A percentile compares a stretch with the other conserved stretches of the same genome.
These are phyloP conservation scores for Pseudonitzschia pungens DNA, from an alignment of 108 stramenopile species.

Conservation along the genomic window DNA sequence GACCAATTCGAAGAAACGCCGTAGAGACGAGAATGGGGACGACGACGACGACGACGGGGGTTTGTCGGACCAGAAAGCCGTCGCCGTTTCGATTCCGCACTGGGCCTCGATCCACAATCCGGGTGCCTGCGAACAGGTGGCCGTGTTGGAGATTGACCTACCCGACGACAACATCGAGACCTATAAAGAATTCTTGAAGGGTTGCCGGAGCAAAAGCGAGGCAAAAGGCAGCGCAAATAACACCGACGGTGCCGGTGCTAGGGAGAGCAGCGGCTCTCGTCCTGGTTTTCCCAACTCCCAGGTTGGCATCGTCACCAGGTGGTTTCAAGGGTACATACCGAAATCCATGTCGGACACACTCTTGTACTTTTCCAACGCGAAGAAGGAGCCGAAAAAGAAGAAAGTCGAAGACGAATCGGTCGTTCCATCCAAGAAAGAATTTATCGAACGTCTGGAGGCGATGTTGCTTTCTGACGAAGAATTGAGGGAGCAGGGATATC, in stretches of 20 bases:
- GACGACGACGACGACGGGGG: background rate
- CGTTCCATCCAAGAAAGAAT: conserved; percentile 11
- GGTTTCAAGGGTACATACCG: conserved; percentile 43
- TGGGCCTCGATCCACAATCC: conserved; percentile 74
- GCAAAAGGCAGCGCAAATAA: background rate
- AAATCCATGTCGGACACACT: conserved; percentile 35
- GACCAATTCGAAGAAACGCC: conserved; percentile 24
- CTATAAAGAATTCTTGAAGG: conserved; percentile 10
- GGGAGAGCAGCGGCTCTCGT: background rate
- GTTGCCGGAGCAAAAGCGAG: background rate
- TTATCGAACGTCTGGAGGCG: conserved; percentile 21
- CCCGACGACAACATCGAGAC: background rate
- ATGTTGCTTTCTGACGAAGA: conserved; percentile 17
- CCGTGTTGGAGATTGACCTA: conserved; percentile 54
- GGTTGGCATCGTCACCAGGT: conserved; percentile 22
- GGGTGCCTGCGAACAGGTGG: conserved; percentile 45
- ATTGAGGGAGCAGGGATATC: conserved; percentile 28
- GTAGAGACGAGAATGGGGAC: conserved; percentile 8
- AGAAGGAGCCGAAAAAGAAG: conserved; percentile 18
- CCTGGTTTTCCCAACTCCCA: conserved; percentile 1
- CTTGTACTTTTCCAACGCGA: conserved; percentile 25
- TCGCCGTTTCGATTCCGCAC: conserved; percentile 40
- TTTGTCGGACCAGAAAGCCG: background rate
- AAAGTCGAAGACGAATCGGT: background rate
- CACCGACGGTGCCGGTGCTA: no score